Evolutionary conservation across 768 basidiomycete species (phyloP), one percentile per base, ranked within the genome.

Genomic region (Suillus hirtellus): DNA sequence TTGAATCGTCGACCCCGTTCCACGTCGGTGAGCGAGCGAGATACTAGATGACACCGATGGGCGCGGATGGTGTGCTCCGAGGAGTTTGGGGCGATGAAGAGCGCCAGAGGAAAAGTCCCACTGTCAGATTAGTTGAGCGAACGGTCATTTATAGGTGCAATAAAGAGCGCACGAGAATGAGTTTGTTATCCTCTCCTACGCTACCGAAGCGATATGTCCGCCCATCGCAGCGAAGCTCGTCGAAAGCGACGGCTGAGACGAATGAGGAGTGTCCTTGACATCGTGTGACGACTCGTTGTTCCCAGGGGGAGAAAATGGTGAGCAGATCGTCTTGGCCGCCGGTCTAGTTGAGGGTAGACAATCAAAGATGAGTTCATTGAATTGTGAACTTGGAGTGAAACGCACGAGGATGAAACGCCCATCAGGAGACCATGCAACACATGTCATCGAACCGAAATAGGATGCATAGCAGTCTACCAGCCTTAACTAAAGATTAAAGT

Each of bases 251-350:
- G 12, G 87, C 82, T 0, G 93, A 90, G 8, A 99, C 92, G 71
- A 97, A 99, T 2, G 94, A 96, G 0, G 93, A 92, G 72, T 99
- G 97, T 0, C 97, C 97, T 75, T 97, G 95, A 77, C 97, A 99
- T 61, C 96, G 85, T 5, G 97, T 97, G 11, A 99, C 87, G 7
- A 99, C 88, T 3, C 96, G 87, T 72, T 94, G 90, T 73, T 99
- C 97, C 85, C 89, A 91, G 1, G 95, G 95, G 0, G 96, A 95
- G 74, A 94, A 93, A 64, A 99, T 92, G 4, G 96, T 96, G 61
- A 97, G 78, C 11, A 99, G 82, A 71, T 99, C 97, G 71, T 99
- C 97, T 80, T 99, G 96, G 0, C 97, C 97, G 14, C 96, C 97
- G 1, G 94, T 93, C 92, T 95, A 68, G 21, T 63, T 44, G 7